Conservation (phyloP, 2,329 filamentous ascomycete species). For the Phaeosphaeriaceae sp. region DNA sequence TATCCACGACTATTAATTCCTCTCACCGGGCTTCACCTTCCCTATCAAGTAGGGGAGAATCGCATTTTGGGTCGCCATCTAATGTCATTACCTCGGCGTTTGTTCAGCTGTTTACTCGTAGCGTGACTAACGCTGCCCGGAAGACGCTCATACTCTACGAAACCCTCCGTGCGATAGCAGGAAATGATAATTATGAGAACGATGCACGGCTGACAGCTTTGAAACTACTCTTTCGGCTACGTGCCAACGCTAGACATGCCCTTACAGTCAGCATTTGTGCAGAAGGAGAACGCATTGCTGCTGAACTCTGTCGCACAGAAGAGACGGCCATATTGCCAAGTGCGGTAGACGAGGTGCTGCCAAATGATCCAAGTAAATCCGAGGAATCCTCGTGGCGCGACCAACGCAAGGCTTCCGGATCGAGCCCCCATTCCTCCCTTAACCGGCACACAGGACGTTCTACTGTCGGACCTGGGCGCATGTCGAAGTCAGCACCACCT, state of each 20-base stretch:
- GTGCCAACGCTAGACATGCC: constrained; percentile 80
- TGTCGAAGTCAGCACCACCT: constrained; percentile 46
- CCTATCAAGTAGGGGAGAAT: constrained; percentile 20
- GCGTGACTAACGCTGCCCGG: constrained; percentile 68
- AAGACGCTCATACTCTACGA: constrained; percentile 64
- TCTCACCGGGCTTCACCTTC: constrained; percentile 25
- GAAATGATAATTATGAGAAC: constrained; percentile 37
- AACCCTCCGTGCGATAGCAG: constrained; percentile 42
- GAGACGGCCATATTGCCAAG: constrained; percentile 57
- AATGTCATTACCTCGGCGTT: constrained; percentile 76
- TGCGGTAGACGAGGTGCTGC: constrained; percentile 48
- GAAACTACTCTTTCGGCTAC: constrained; percentile 72
- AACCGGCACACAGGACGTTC: constrained; percentile 37
- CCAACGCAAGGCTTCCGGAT: constrained; percentile 37
- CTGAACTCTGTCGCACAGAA: constrained; percentile 69
- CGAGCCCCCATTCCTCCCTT: constrained; percentile 42
- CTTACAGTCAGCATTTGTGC: constrained; percentile 74
- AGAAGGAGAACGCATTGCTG: constrained; percentile 76
- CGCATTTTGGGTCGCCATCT: constrained; percentile 58
- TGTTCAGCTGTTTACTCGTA: constrained; percentile 76
- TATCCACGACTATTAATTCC: constrained; percentile 20
- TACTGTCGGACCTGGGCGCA: constrained; percentile 31
- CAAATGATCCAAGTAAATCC: constrained; percentile 25
- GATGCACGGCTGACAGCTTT: constrained; percentile 49
- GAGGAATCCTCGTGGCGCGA: constrained; percentile 42